These are phyloP conservation scores for Plasmodium gallinaceum DNA, from an alignment of 169 alveolate species.

Conservation along the genomic window DNA sequence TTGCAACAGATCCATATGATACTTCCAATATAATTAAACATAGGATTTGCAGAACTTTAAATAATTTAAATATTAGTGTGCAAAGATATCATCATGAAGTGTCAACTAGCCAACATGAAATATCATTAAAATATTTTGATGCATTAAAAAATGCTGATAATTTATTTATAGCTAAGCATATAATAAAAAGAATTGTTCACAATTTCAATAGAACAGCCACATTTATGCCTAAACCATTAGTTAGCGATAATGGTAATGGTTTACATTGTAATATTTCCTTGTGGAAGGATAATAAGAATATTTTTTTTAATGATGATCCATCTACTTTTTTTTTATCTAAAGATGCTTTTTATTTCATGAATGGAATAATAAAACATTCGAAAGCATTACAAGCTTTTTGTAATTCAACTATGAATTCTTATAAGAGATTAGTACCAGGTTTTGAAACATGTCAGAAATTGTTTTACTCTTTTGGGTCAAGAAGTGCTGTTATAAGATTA, in stretches of 20 bases:
- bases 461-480: conserved; percentile 85
- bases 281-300: conserved; percentile 85
- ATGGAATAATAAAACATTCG: conserved; percentile 86
- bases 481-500: conserved; percentile 88
- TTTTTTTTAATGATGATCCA: conserved; percentile 83
- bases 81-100: conserved; percentile 91
- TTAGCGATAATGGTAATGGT: conserved; percentile 86
- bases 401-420: conserved; percentile 86
- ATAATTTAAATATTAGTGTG: conserved; percentile 79
- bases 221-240: conserved; percentile 89
- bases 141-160: conserved; percentile 81
- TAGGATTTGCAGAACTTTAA: conserved; percentile 79
- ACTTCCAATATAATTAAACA: conserved; percentile 77
- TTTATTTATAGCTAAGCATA: conserved; percentile 80
- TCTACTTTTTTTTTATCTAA: conserved; percentile 82
- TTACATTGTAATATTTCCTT: conserved; percentile 86
- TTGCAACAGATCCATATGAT: conserved; percentile 84
- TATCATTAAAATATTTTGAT: conserved; percentile 81
- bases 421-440: conserved; percentile 87
- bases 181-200: conserved; percentile 83
- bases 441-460: conserved; percentile 86
- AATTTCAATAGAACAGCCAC: conserved; percentile 84
- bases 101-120: conserved; percentile 87
- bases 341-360: conserved; percentile 82
- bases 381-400: conserved; percentile 87